Base-by-base conservation (phyloP, 495 filamentous ascomycete species). In the Penicillium canescens region DNA sequence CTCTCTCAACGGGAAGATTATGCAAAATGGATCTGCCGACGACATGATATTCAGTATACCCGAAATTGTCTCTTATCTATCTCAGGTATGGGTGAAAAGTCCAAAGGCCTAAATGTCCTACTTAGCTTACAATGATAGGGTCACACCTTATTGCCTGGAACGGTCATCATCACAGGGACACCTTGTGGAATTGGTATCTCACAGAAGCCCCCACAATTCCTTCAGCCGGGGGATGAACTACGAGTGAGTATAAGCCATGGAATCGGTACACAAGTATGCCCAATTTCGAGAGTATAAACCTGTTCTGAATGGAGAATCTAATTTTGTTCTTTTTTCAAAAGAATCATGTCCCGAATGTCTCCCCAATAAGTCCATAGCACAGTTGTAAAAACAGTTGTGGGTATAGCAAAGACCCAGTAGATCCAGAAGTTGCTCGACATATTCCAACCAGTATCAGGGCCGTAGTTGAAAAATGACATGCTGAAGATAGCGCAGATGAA, bases 41-140 rank as follows among this genome's bases (percentile, higher is more conserved):
- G 87, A 90, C 62, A 85, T 88, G 85, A 85, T 90, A 36, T 91
- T 90, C 67, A 74, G 75, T 46, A 80, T 90, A 14, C 79, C 74
- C 35, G 73, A 85, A 66, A 87, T 83, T 11, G 84, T 90, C 55
- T 68, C 81, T 1, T 86, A 88, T 59, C 63, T 91, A 21, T 85
- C 80, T 56, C 83, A 81, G 59, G 87, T 54, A 58, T 40, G 20
- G n/a, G 13, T 11, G 6, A 26, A 2, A 12, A 9, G 10, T 42
- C 7, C 4, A 20, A 13, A 6, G 1, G n/a, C 5, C 21, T 23
- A 36, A 35, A 6, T 31, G 7, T 31, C 7, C 0, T 31, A 31
- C 28, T 39, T 51, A 26, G 34, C 18, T n/a, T 12, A 13, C 13
- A 18, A 8, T 36, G 8, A 10, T 28, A 56, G 54, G 54, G 54